phyloP scores from a whole-genome alignment of 805 yeast species.

The Teunomyces aglyptinius region DNA sequence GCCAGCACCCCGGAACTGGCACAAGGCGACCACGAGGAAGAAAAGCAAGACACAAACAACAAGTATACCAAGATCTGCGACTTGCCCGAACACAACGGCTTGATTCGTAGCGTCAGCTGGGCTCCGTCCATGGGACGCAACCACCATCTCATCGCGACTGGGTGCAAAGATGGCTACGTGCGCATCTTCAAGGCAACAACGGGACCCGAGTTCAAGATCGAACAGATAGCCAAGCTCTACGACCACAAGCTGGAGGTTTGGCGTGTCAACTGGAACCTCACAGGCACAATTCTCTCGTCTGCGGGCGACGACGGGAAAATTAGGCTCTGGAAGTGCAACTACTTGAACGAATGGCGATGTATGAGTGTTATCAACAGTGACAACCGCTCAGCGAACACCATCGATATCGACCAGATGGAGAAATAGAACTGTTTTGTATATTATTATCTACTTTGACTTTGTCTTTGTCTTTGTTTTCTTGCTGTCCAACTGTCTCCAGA shows the following conservation, averaged over 20 bases:
- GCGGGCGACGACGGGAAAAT: slow-evolving; percentile 96
- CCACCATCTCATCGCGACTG: slow-evolving; percentile 88
- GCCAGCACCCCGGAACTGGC: slow-evolving; percentile 16
- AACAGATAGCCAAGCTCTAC: slow-evolving; percentile 61
- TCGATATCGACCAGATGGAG: neutral
- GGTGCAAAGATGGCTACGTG: slow-evolving; percentile 91
- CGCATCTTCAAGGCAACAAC: slow-evolving; percentile 77
- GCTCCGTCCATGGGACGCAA: slow-evolving; percentile 95
- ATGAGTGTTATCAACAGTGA: slow-evolving; percentile 63
- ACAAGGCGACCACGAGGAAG: neutral
- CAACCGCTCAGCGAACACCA: slow-evolving; percentile 10
- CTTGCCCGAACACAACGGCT: slow-evolving; percentile 80
- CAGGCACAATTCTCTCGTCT: slow-evolving; percentile 88
- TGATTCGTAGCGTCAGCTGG: slow-evolving; percentile 89
- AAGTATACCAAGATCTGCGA: slow-evolving; percentile 57
- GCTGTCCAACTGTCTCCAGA: slow-evolving; percentile 39
- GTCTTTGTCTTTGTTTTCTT: slow-evolving; percentile 33
- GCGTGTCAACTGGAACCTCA: slow-evolving; percentile 92
- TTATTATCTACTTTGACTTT: slow-evolving; percentile 13
- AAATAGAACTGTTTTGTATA: neutral
- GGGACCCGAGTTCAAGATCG: slow-evolving; percentile 43
- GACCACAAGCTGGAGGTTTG: slow-evolving; percentile 91
- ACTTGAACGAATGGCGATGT: slow-evolving; percentile 83
- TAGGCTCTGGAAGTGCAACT: slow-evolving; percentile 87
- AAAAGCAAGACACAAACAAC: slow-evolving; percentile 7